Conservation (phyloP, 2,329 filamentous ascomycete species). For the Fusarium liriodendri region DNA sequence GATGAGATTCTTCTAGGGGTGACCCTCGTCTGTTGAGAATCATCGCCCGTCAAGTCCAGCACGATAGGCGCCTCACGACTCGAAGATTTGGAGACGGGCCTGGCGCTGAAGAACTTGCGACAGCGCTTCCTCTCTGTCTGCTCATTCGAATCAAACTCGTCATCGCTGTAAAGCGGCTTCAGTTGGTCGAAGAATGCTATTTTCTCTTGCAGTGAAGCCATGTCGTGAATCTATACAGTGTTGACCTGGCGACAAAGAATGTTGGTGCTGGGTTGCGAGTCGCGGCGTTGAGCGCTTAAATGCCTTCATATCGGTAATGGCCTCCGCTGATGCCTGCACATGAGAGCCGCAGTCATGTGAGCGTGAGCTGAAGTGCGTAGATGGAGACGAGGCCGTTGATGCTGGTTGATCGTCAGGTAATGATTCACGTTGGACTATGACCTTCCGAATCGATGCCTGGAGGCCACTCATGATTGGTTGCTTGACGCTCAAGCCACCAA, state of each 20-base stretch:
- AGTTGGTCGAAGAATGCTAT: constrained; percentile 59
- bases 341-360: constrained; percentile 1
- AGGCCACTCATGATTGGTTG: constrained; percentile 19
- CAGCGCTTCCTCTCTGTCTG: constrained; percentile 47
- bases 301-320: constrained; percentile 4
- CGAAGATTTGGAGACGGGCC: constrained; percentile 4
- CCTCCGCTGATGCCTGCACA: neutral
- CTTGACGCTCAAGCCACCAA: constrained; percentile 5
- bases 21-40: constrained; percentile 17
- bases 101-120: constrained; percentile 44
- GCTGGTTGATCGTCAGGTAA: neutral
- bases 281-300: neutral
- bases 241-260: neutral
- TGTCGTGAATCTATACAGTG: constrained; percentile 14
- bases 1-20: constrained; percentile 37
- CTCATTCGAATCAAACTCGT: constrained; percentile 46
- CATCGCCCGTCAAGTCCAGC: constrained; percentile 29
- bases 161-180: constrained; percentile 48
- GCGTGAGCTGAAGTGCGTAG: neutral
- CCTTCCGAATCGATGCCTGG: neutral
- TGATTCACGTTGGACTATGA: neutral
- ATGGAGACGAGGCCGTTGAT: neutral
- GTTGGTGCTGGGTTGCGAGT: constrained; percentile 1
- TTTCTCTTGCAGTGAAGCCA: constrained; percentile 55
- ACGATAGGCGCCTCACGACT: constrained; percentile 13